Conservation (phyloP, 352 stramenopile genomes). For the Lagenidium sp. region DNA sequence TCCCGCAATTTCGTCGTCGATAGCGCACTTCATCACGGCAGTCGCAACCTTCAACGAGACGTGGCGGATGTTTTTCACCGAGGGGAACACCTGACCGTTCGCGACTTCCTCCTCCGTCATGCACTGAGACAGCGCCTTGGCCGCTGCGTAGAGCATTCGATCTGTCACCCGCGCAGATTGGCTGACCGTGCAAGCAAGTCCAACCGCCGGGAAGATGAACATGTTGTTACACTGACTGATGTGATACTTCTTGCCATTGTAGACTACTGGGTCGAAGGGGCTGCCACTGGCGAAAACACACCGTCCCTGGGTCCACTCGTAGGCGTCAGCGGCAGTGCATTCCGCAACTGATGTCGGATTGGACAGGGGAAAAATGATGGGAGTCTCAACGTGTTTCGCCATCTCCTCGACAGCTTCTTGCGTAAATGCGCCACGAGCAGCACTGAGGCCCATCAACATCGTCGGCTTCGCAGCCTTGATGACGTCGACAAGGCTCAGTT, state of each 20-base stretch:
- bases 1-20: conserved; percentile 82
- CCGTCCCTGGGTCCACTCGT: conserved; percentile 93
- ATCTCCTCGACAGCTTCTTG: conserved; percentile 82
- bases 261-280: conserved; percentile 91
- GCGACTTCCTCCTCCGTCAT: conserved; percentile 89
- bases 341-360: conserved; percentile 96
- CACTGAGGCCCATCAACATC: conserved; percentile 93
- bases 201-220: conserved; percentile 97
- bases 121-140: conserved; percentile 90
- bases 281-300: conserved; percentile 95
- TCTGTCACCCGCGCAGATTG: conserved; percentile 81
- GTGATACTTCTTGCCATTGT: conserved; percentile 72
- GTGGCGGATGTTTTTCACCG: conserved; percentile 88
- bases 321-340: conserved; percentile 94
- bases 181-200: conserved; percentile 86
- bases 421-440: conserved; percentile 82
- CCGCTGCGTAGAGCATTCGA: conserved; percentile 93
- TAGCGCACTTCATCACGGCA: conserved; percentile 86
- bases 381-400: conserved; percentile 76
- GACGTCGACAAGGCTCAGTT: conserved; percentile 69
- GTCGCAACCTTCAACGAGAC: conserved; percentile 91
- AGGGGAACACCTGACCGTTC: conserved; percentile 91
- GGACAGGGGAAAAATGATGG: conserved; percentile 96
- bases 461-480: conserved; percentile 88
- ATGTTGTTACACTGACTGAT: conserved; percentile 94